Conservation (phyloP, 75 land plant species). For the Adiantum capillusveneris region DNA sequence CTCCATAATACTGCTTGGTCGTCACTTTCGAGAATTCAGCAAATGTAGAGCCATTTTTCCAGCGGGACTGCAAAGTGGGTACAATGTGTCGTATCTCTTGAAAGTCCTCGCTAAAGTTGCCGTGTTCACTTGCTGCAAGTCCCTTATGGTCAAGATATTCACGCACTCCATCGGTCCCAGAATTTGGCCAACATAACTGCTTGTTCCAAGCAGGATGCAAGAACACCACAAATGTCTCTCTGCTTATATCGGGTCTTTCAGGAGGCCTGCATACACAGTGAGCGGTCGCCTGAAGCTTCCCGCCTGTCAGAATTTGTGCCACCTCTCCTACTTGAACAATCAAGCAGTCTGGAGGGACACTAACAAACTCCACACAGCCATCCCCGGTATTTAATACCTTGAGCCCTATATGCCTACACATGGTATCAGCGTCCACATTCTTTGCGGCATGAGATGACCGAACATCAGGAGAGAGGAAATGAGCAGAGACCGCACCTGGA, state of each 20-base stretch:
- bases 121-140: background rate
- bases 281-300: slow-evolving; percentile 69
- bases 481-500: background rate
- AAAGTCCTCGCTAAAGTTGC: background rate
- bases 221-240: slow-evolving; percentile 92
- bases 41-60: slow-evolving; percentile 86
- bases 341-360: slow-evolving; percentile 50
- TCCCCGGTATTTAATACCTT: slow-evolving; percentile 41
- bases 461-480: background rate
- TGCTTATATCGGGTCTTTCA: slow-evolving; percentile 40
- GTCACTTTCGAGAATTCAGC: slow-evolving; percentile 86
- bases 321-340: slow-evolving; percentile 96
- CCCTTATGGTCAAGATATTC: background rate
- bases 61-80: slow-evolving; percentile 58
- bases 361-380: slow-evolving; percentile 33
- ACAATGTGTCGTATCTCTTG: slow-evolving; percentile 32
- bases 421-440: background rate
- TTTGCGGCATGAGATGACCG: background rate
- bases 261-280: slow-evolving; percentile 69
- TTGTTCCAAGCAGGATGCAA: slow-evolving; percentile 81
- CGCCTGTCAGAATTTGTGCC: slow-evolving; percentile 79
- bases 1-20: slow-evolving; percentile 83
- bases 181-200: no score
- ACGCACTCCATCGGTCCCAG: background rate
- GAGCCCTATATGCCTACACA: slow-evolving; percentile 43